Base-by-base conservation (phyloP, 2,329 filamentous ascomycete species). In the Ophiognomonia clavigignenti-juglandacearum region DNA sequence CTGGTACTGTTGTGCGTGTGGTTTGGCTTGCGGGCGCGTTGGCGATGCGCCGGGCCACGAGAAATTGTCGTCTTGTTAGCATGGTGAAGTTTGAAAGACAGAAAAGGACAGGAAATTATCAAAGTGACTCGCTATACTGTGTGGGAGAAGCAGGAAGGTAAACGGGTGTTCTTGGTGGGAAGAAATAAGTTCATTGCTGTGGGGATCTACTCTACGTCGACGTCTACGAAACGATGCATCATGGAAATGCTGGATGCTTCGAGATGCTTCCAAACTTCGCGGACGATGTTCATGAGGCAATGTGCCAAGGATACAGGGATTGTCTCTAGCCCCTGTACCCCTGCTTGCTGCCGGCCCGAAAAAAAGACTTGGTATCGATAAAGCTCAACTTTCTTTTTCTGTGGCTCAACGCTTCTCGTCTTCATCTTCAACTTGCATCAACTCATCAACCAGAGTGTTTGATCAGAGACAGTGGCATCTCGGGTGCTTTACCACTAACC, bases 21-120 rank as follows among this genome's bases (percentile, higher is more conserved):
- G 61, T 48, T 39, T 56, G 47, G 26, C 42, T 57, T 8, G 57
- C 53, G 18, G 61, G 58, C 35, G 59, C 57, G 24, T 54, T 54
- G 13, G 61, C 57, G 38, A 66, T 58, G 56, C 63, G 60, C 55
- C 62, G 57, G 32, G 65, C 62, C 39, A 59, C 54, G 41, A 67
- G 51, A n/a, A 71, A 50, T 54, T 64, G 64, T 47, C 59, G 60
- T 63, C 62, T 63, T n/a, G 65, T 57, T 48, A 71, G 57, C 69
- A 72, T 72, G 29, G 35, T 51, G 58, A 46, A 48, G 9, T 31
- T 36, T n/a, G 31, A 16, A 34, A 16, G n/a, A 14, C 5, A 16
- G 39, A 26, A 26, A 27, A 29, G 14, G 14, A 18, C 38, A 11
- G 9, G 19, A n/a, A 13, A 19, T 22, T 4, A 31, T n/a, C 27